phyloP scores from a whole-genome alignment of 768 basidiomycete genomes.

The Termitomyces titanicus region DNA sequence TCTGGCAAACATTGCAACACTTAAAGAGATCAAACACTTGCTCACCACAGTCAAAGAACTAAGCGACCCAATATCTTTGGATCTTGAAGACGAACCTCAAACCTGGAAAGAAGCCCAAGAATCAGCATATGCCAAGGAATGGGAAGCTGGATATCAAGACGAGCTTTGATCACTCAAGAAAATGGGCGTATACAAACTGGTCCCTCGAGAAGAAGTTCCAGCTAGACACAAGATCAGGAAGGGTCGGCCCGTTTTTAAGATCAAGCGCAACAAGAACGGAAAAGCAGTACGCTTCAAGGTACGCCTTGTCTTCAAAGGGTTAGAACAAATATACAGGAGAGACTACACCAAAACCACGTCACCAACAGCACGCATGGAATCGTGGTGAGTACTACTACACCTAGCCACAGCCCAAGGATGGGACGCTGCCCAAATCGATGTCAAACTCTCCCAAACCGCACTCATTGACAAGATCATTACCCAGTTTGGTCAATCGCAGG shows the following conservation, averaged over 20 bases:
- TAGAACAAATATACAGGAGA: too few relatives aligned
- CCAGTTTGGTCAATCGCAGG: background rate
- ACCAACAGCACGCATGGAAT: background rate
- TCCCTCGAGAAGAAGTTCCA: background rate
- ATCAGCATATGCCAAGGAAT: background rate
- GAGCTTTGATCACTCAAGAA: background rate
- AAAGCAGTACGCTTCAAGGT: too few relatives aligned
- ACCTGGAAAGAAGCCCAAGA: background rate
- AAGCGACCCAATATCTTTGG: too few relatives aligned
- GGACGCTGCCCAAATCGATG: background rate
- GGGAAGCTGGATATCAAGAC: background rate
- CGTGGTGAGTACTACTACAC: background rate
- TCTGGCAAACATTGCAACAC: too few relatives aligned
- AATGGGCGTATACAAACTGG: background rate
- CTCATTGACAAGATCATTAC: background rate
- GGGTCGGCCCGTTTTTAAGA: background rate
- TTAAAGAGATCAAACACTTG: too few relatives aligned
- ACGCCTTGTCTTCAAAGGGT: too few relatives aligned
- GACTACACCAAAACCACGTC: too few relatives aligned
- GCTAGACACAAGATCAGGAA: background rate
- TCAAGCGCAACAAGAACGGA: too few relatives aligned
- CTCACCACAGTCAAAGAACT: too few relatives aligned
- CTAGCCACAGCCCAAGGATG: background rate
- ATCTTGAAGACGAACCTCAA: too few relatives aligned
- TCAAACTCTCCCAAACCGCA: background rate